Base-by-base conservation (phyloP, 345 rosid species). In the Brassica nigra region DNA sequence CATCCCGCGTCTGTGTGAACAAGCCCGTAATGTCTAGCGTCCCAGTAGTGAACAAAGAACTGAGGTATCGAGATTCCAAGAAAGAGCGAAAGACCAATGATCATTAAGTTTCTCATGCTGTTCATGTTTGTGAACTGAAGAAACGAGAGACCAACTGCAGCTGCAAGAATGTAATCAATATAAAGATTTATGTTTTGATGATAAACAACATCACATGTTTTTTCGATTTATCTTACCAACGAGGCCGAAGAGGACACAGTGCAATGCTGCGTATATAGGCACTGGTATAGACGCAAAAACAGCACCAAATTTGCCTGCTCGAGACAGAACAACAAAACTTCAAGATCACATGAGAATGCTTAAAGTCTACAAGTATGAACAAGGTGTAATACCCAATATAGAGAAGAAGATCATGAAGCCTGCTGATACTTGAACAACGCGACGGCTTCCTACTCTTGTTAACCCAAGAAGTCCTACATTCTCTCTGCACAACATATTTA, bases 61-160 rank as follows among this genome's bases (percentile, higher is more conserved):
- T 88, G 92, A 31, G 99, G 94, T 75, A 93, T 71, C 0, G 99
- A 95, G 81, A 95, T 84, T 0, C 99, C 99, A 0, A 95, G 91
- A 73, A 93, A 95, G 61, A 95, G 91, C 0, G 98, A 86, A 30
- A 95, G 90, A 16, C 99, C 99, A 0, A 87, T 86, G 12, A 95
- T 90, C 30, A 84, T 87, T 30, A 93, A 90, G 85, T 95, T 95
- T 83, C 99, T 86, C 97, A 93, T 91, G 2, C 87, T 85, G 78
- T 95, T 95, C 97, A 93, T 91, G 90, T 95, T 95, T 73, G 98
- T 93, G 90, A 95, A 95, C 85, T 93, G 99, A 73, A 95, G 92
- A 80, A 93, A 93, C 31, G 99, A 95, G 70, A 93, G 62, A 66
- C 98, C 99, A 62, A 92, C 95, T 6, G 99, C 90, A 81, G 92